These are phyloP conservation scores for Populus tomentosa DNA, from an alignment of 441 rosid genomes.

Conservation along the genomic window DNA sequence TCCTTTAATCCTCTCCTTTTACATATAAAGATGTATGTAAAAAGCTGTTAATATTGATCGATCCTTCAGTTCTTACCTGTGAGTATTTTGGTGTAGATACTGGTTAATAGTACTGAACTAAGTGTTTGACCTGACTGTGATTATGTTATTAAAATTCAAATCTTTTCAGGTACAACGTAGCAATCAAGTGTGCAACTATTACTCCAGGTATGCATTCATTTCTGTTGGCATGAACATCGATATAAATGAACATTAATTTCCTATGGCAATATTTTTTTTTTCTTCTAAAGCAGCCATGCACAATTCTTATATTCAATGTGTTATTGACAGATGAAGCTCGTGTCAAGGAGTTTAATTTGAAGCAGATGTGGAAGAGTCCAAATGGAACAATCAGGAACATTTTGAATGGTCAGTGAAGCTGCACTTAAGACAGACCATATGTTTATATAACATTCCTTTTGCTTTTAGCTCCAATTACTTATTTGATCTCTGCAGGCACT, in stretches of 20 bases:
- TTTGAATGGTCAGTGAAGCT: slow-evolving; percentile 52
- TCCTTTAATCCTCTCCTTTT: too few species aligned
- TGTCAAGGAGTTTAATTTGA: slow-evolving; percentile 64
- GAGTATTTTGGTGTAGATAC: too few species aligned
- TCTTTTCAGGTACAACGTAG: slow-evolving; percentile 74
- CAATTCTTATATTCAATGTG: slow-evolving; percentile 1
- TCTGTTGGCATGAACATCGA: background rate
- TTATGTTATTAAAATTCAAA: background rate
- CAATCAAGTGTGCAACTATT: slow-evolving; percentile 92
- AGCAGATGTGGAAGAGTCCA: slow-evolving; percentile 92
- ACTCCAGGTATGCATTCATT: slow-evolving; percentile 61
- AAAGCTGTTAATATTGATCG: background rate
- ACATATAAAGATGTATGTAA: too few species aligned
- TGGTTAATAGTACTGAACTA: background rate
- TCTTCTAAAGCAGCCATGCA: background rate
- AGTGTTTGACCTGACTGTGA: too few species aligned
- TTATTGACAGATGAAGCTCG: slow-evolving; percentile 64
- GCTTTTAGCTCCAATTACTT: background rate
- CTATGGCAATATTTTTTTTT: background rate
- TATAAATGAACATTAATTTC: background rate
- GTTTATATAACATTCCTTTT: background rate
- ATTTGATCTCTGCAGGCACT: slow-evolving; percentile 47
- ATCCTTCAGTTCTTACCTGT: background rate
- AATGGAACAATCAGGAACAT: slow-evolving; percentile 85
- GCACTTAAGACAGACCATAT: background rate